phyloP scores from a whole-genome alignment of 2,329 filamentous ascomycete genomes.

The Beauveria australis region DNA sequence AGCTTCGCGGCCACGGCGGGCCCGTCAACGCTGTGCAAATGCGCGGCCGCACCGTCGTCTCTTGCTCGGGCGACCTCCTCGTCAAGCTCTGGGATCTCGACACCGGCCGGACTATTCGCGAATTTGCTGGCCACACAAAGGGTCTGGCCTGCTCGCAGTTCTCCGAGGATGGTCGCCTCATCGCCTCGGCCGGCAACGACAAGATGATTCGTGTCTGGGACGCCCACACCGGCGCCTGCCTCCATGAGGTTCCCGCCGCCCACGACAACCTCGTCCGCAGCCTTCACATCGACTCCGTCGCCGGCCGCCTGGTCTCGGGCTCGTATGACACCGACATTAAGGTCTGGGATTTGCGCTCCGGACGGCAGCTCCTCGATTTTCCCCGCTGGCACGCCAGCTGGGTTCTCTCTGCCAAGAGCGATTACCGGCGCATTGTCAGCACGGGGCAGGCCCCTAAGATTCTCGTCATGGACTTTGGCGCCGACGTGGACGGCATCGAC shows the following conservation, averaged over 20 bases:
- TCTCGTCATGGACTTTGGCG: conserved; percentile 86
- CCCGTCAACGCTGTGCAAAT: conserved; percentile 96
- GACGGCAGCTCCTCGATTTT: conserved; percentile 71
- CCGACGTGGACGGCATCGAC: conserved; percentile 48
- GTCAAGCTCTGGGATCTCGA: conserved; percentile 95
- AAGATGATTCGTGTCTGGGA: conserved; percentile 95
- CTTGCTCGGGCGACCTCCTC: conserved; percentile 85
- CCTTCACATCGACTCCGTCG: conserved; percentile 81
- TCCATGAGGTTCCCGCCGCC: conserved; percentile 71
- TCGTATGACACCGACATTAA: conserved; percentile 95
- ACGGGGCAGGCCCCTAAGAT: conserved; percentile 92
- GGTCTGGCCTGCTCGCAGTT: conserved; percentile 95
- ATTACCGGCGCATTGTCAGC: conserved; percentile 89
- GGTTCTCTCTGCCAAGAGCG: conserved; percentile 92
- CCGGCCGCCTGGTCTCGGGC: conserved; percentile 78
- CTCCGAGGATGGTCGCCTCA: conserved; percentile 85
- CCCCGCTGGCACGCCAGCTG: conserved; percentile 95
- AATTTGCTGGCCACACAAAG: conserved; percentile 84
- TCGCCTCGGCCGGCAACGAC: conserved; percentile 92
- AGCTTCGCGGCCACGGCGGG: conserved; percentile 76
- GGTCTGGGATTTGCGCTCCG: conserved; percentile 81
- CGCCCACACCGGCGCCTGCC: conserved; percentile 76
- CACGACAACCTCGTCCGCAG: conserved; percentile 83
- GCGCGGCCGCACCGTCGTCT: conserved; percentile 85
- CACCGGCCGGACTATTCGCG: conserved; percentile 78